Evolutionary conservation across 1,139 yeast species (phyloP), one percentile per base, ranked within the genome.

Genomic region (Yamadazyma atlantica): DNA sequence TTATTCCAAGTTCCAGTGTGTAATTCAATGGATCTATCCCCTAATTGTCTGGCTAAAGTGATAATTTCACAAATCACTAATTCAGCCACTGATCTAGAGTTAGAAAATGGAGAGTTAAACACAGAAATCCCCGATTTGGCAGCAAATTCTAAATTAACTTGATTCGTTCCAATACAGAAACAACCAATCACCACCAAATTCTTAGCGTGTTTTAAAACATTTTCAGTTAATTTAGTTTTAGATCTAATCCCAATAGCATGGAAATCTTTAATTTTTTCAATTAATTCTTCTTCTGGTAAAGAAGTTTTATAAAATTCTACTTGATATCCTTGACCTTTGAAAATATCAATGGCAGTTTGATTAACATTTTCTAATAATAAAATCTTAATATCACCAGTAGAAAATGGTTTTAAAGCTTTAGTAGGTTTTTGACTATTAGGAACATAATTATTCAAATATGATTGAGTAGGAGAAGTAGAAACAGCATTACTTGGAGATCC

Each of bases 121-220:
- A 92, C 98, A 36, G 97, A 90, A 63, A 90, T 78, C 70, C 99
- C 99, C 36, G 79, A 76, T 57, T 83, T 80, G 47, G 97, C 97
- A 43, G 99, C 99, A 54, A 64, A 85, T 49, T 85, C 87, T 51
- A 92, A 76, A 62, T 92, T 94, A 41, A 92, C 99, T 71, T 92
- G 99, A 70, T 92, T 92, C 42, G 98, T 94, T 57, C 99, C 99
- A 55, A 92, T 92, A 75, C 99, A 92, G 85, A 92, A 92, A 72
- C 99, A 92, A 41, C 99, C 99, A 64, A 94, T 74, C 32, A 80
- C 90, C 24, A 87, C 88, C 64, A 92, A 75, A 69, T 92, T 87
- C 61, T 82, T 84, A 39, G 98, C 98, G 52, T 85, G 87, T 49
- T 79, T 75, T 54, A 92, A 74, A 27, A 92, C 79, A 44, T 80